A percentile compares a stretch with the other conserved stretches of the same genome.
Conservation (phyloP, 305 asterid species). For the Fraxinus dipetala region DNA sequence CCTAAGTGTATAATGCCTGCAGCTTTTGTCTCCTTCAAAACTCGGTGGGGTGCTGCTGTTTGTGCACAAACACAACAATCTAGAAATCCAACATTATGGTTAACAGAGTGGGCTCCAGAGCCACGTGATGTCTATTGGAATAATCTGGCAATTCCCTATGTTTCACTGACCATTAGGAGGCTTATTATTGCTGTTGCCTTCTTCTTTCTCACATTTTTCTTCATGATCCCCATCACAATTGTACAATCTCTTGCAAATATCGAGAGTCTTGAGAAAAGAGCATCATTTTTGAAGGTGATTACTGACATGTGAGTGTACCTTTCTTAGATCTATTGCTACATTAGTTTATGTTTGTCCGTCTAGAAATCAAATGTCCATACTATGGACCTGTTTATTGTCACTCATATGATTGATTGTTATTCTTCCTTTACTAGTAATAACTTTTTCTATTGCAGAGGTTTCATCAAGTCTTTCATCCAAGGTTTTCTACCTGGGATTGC, state of each 20-base stretch:
- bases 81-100: constrained; percentile 86
- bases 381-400: neutral
- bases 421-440: constrained; percentile 1
- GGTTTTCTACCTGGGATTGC: constrained; percentile 89
- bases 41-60: constrained; percentile 97
- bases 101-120: constrained; percentile 96
- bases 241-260: constrained; percentile 93
- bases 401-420: neutral
- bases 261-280: constrained; percentile 63
- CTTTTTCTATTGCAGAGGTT: constrained; percentile 50
- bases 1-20: constrained; percentile 72
- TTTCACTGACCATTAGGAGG: constrained; percentile 75
- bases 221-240: constrained; percentile 76
- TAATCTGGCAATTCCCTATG: constrained; percentile 88
- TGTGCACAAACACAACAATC: constrained; percentile 95
- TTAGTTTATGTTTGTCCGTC: neutral
- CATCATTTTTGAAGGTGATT: constrained; percentile 59
- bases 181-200: constrained; percentile 71
- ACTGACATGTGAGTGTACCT: constrained; percentile 59
- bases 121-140: constrained; percentile 90
- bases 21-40: constrained; percentile 88
- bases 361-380: neutral
- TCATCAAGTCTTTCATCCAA: constrained; percentile 72
- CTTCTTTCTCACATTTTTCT: constrained; percentile 94
- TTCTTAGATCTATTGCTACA: neutral